Evolutionary conservation across 108 stramenopile species (phyloP), one percentile per base, ranked within the genome.

Genomic region (Stephanodiscus minutulus): DNA sequence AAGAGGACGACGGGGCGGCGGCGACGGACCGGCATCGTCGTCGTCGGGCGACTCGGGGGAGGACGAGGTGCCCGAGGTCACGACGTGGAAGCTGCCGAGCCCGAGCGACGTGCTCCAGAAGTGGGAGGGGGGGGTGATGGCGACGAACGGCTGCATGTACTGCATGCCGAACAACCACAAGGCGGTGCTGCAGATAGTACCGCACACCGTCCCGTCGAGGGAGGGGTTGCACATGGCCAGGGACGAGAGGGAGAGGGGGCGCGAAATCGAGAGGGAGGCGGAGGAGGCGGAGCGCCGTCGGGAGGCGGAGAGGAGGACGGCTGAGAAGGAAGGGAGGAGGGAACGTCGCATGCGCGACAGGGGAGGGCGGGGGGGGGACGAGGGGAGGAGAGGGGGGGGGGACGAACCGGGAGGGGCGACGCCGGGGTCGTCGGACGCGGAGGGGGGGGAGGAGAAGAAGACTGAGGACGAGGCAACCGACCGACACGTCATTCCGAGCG

Each of bases 71-170:
- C 79, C 82, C 9, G 66, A 66, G 37, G 86, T 91, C 25, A 90
- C 85, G 21, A 91, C 87, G 12, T 90, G 82, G 88, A 77, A 55
- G 50, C 57, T 91, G 13, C 91, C 86, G 20, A 66, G 61, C 9
- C 88, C 88, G 49, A 74, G 67, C 62, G 68, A 71, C 62, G 69
- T 80, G 13, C 65, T 88, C 9, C 86, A 86, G 67, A 91, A 93
- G 57, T 96, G 88, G 80, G 92, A 93, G 73, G 87, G 95, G 25
- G 95, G 91, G 20, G 86, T 93, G 7, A 62, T 91, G 11, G 86
- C 79, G 4, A 57, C 75, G 47, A 84, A 84, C 36, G 94, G 94
- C 20, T 70, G 82, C 57, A 89, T 91, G 50, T 90, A 82, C 56
- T 90, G 86, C 74, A 87, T 87, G 86, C 89, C 87, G 21, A 73